phyloP scores from a whole-genome alignment of 768 basidiomycete species.

The Infundibulicybe gibba region DNA sequence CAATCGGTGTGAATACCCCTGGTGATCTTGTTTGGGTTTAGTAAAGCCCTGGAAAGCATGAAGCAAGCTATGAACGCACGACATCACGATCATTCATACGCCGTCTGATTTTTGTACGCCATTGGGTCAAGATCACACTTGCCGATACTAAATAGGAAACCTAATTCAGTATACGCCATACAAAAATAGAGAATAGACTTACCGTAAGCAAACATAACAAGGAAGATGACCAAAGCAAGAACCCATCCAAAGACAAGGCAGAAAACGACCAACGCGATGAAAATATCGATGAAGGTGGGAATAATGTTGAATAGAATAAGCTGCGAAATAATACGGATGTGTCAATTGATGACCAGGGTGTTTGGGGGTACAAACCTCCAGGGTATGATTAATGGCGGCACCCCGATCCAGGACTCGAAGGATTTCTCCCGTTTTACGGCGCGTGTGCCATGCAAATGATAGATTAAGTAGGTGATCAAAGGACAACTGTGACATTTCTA shows the following conservation, averaged over 20 bases:
- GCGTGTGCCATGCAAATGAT: conserved; percentile 80
- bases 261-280: conserved; percentile 69
- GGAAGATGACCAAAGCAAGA: conserved; percentile 61
- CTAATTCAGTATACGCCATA: background rate
- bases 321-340: conserved; percentile 26
- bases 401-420: conserved; percentile 81
- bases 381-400: conserved; percentile 79
- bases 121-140: conserved; percentile 58
- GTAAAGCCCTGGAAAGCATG: background rate
- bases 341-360: background rate
- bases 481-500: conserved; percentile 84
- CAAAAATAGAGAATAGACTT: conserved; percentile 13
- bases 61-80: conserved; percentile 36
- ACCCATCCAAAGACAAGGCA: conserved; percentile 60
- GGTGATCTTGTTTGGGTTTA: conserved; percentile 42
- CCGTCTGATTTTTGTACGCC: conserved; percentile 71
- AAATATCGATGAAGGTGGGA: conserved; percentile 80
- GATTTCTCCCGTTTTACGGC: conserved; percentile 82
- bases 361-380: conserved; percentile 45
- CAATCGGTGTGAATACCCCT: conserved; percentile 84
- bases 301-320: conserved; percentile 80
- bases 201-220: conserved; percentile 77
- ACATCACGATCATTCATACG: conserved; percentile 81
- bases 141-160: conserved; percentile 37
- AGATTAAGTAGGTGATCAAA: conserved; percentile 87